Evolutionary conservation across 768 basidiomycete genomes (phyloP), one percentile per base, ranked within the genome.

Genomic region (Rhizopogon sp.): DNA sequence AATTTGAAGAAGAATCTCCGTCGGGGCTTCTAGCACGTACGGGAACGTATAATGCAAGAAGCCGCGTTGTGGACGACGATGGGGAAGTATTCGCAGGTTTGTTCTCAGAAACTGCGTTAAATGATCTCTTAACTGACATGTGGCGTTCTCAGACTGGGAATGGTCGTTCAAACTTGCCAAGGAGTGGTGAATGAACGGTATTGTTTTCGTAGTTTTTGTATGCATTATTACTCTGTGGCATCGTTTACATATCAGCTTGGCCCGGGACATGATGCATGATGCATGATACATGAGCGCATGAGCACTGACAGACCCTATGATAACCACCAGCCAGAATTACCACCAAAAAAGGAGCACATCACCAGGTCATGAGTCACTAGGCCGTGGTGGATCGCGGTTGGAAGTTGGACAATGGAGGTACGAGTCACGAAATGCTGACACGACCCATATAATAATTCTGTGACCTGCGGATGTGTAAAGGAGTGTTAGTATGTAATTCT

Each of bases 121-220:
- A 14, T 31, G 39, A 10, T 3, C 6, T n/a, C 22, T 46, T 13
- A 1, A 43, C 49, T 71, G 46, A 70, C 25, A 16, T 20, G 13
- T 37, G 6, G 7, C 20, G 22, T 44, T 33, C 41, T 35, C 42
- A 71, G 70, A 71, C 25, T 71, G 70, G 70, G 71, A 72, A 5
- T 98, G 95, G 95, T 71, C 66, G 25, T 97, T 98, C 80, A 96
- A 93, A 70, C 79, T 98, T 56, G 84, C 78, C 43, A 96, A 96
- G 75, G 93, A 95, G 61, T 98, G 95, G 95, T 88, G 68, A 76
- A 70, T 46, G 44, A 33, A 22, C 43, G 22, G 37, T 50, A 35
- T 17, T 35, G 22, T 29, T 43, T 57, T 58, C 29, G 39, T n/a
- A 20, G 16, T 39, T 54, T 25, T 56, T 60, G n/a, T 56, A 56